Evolutionary conservation across 768 basidiomycete genomes (phyloP).

Genomic region (Lyophyllum decastes): DNA sequence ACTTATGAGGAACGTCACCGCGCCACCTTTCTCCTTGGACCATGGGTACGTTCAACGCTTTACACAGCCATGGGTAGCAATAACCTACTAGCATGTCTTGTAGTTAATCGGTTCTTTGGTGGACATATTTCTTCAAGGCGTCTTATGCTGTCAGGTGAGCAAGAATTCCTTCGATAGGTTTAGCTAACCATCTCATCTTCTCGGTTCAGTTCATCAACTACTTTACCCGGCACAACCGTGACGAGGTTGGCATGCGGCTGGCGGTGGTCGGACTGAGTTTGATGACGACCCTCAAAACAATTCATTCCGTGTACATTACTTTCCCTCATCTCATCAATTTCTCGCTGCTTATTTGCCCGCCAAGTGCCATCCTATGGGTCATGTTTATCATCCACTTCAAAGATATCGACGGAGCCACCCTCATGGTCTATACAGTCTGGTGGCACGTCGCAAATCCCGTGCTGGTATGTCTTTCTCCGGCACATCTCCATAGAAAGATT

Average conservation of each 20-base stretch:
- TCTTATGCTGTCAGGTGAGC: conserved; percentile 30
- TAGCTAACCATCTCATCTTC: neutral
- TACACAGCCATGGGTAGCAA: neutral
- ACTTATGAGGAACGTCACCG: conserved; percentile 24
- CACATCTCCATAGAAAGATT: neutral
- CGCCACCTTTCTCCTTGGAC: conserved; percentile 29
- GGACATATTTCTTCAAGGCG: conserved; percentile 30
- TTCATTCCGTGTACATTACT: conserved; percentile 29
- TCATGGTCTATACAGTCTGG: conserved; percentile 31
- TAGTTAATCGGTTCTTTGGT: conserved; percentile 30
- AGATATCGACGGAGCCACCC: conserved; percentile 28
- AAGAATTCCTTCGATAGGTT: neutral
- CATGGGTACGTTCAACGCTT: conserved; percentile 26
- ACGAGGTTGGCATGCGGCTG: conserved; percentile 19
- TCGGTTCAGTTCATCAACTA: conserved; percentile 27
- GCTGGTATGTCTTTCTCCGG: conserved; percentile 21
- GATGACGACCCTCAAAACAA: conserved; percentile 30
- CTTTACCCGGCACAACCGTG: conserved; percentile 23
- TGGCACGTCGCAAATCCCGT: conserved; percentile 29
- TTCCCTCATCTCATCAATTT: neutral
- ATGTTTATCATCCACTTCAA: conserved; percentile 26
- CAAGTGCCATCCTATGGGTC: conserved; percentile 32
- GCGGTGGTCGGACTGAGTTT: conserved; percentile 24
- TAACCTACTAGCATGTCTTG: neutral
- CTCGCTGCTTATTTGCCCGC: neutral